Conservation (phyloP, 148 eudicot species). For the Salicornia ramosissima region DNA sequence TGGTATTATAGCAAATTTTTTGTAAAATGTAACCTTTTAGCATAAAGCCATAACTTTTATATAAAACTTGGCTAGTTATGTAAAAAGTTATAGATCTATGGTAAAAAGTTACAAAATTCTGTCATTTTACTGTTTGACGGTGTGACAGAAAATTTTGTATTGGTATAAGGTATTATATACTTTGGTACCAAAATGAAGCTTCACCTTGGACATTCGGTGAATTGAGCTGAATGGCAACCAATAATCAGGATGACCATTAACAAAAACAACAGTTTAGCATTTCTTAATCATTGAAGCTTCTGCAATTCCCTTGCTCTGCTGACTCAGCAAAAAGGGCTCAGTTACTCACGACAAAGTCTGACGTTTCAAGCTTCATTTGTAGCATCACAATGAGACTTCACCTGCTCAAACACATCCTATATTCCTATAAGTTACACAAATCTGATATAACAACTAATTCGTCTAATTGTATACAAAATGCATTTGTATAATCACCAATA, state of each 20-base stretch:
- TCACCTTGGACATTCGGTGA: background rate
- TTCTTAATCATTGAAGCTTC: constrained; percentile 7
- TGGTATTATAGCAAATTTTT: too few relatives aligned
- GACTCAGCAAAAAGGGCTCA: background rate
- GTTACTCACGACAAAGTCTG: background rate
- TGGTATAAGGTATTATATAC: too few relatives aligned
- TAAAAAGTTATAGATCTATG: too few relatives aligned
- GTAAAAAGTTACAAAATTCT: too few relatives aligned
- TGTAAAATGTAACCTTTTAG: too few relatives aligned
- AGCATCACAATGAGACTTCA: background rate
- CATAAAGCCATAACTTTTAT: too few relatives aligned
- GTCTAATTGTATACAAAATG: background rate
- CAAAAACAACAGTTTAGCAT: background rate
- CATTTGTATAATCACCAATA: background rate
- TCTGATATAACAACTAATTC: background rate
- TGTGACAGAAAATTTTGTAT: too few relatives aligned
- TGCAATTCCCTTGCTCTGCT: background rate
- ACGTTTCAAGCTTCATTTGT: background rate
- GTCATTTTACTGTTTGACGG: too few relatives aligned
- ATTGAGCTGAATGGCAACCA: background rate
- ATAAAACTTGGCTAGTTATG: too few relatives aligned
- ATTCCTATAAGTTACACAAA: background rate
- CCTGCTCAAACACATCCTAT: background rate
- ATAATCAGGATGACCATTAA: background rate
- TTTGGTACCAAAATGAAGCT: background rate